Evolutionary conservation across 345 rosid genomes (phyloP).

Genomic region (Eutrema heterophyllum): DNA sequence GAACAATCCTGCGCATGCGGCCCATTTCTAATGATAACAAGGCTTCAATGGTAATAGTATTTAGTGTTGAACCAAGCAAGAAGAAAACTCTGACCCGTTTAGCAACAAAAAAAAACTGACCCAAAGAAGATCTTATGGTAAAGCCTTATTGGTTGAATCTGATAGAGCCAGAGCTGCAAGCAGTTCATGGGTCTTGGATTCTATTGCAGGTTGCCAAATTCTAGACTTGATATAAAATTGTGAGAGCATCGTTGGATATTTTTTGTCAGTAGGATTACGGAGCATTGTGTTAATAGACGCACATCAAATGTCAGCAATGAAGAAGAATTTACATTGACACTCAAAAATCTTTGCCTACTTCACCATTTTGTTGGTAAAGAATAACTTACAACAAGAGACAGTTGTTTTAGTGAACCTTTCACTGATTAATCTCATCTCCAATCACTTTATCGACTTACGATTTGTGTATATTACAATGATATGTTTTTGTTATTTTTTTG

Average conservation of each 20-base stretch:
- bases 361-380: too few species aligned
- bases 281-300: too few species aligned
- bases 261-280: neutral
- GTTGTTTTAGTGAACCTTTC: too few species aligned
- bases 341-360: too few species aligned
- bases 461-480: too few species aligned
- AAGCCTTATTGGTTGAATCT: conserved; percentile 56
- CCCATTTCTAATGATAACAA: conserved; percentile 38
- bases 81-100: conserved; percentile 40
- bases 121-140: conserved; percentile 49
- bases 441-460: too few species aligned
- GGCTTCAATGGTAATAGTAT: conserved; percentile 50
- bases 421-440: too few species aligned
- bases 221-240: neutral
- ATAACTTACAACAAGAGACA: too few species aligned
- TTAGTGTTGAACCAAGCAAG: conserved; percentile 58
- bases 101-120: too few species aligned
- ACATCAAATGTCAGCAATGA: too few species aligned
- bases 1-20: conserved; percentile 58
- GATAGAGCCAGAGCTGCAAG: conserved; percentile 61
- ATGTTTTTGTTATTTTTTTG: too few species aligned
- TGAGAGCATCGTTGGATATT: neutral
- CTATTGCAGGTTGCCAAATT: conserved; percentile 57
- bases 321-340: too few species aligned
- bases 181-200: conserved; percentile 79